Evolutionary conservation across 2,329 filamentous ascomycete species (phyloP), one percentile per base, ranked within the genome.

Genomic region (Tothia fuscella): DNA sequence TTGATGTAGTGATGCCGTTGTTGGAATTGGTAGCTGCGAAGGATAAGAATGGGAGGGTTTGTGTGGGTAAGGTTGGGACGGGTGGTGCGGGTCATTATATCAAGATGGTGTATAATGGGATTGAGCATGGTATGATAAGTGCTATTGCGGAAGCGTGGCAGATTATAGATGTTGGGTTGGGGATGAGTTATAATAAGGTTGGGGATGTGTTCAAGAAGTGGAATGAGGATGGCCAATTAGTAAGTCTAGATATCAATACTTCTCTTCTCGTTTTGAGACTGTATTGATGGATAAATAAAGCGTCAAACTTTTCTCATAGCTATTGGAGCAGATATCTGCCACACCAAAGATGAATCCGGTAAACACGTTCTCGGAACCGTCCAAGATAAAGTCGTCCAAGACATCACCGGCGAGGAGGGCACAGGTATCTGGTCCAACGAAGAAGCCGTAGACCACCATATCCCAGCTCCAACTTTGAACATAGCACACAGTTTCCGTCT

Each of bases 71-170:
- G 20, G 66, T 79, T 35, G 79, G 80, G 0, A 70, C 71, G 2
- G 72, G 72, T 0, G 78, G 79, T 2, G 68, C 72, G 2, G 80
- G 80, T 0, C 79, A 84, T 55, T 84, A 78, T 51, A 76, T 82
- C 30, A 84, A 85, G 62, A 84, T 83, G 78, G 69, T 82, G 3
- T 80, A 84, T 54, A 82, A 84, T 48, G 79, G 78, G 1, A 82
- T 84, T 46, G 79, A 84, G 53, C 77, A 82, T 46, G 79, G 77
- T 2, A 80, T 84, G 73, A 72, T 84, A 62, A 72, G 70, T 41
- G 66, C 70, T 0, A 66, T 82, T 5, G 71, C 71, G 12, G 80
- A 84, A 54, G 72, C 73, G 3, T 84, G 77, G 76, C 66, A 66
- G 1, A 66, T 82, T 24, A 73, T 84, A 62, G 65, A 68, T 26